Evolutionary conservation across 495 filamentous ascomycete species (phyloP), one percentile per base, ranked within the genome.

Genomic region (Aspergillus kassunensis): DNA sequence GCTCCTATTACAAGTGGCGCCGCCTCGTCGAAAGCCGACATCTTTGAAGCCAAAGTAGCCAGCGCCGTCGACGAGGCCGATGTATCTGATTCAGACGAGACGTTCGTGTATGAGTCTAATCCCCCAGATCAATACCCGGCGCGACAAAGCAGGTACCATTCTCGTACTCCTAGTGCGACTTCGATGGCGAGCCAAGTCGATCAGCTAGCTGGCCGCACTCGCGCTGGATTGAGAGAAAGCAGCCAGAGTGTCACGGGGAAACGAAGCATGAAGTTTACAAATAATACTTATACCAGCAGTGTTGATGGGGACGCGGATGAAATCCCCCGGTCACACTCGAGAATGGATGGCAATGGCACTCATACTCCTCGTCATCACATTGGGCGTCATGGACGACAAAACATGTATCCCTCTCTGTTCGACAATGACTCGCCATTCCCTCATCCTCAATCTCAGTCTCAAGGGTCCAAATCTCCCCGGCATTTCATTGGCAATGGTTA

Each of bases 101-200:
- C 95, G 0, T 98, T 97, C 67, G 92, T 98, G 3, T 98, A 98
- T 72, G 93, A 98, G 70, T 98, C 93, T 9, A 98, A 98, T 64
- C 93, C 95, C 10, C 89, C 89, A 10, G 93, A 97, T 56, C 77
- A 78, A 19, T 81, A 79, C 46, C 87, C 79, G 15, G 65, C 86
- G 35, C 83, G 90, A n/a, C 84, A 87, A 34, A 76, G 80, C 45
- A 79, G 91, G 44, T 93, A 92, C 62, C 92, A 97, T 68, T 97
- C 95, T 13, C 82, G 93, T 36, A 98, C 93, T 10, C 93, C 93
- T 3, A 97, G 92, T 68, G 88, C 89, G 16, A 92, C 95, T 4
- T 97, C 93, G 4, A 89, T 93, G 80, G 82, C 71, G 10, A 96
- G 85, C 70, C 86, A 87, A 67, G 79, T 82, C 24, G 89, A 90